These are phyloP conservation scores for Exophiala oligosperma DNA, from an alignment of 2,329 filamentous ascomycete species.

Conservation along the genomic window DNA sequence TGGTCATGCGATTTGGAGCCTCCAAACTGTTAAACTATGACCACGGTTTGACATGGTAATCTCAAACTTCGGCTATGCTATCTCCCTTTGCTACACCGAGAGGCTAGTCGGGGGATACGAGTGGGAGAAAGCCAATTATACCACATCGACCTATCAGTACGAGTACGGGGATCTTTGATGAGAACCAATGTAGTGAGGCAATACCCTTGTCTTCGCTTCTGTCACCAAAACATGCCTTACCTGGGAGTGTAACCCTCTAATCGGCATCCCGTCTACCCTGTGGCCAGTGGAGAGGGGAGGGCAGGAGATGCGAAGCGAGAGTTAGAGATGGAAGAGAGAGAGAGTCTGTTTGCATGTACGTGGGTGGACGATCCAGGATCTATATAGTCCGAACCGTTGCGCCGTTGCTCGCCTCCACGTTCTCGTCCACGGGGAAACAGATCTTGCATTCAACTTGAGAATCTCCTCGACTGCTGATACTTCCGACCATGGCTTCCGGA, in stretches of 20 bases:
- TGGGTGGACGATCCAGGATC: too few species aligned
- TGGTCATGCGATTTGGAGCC: background rate
- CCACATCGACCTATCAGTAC: background rate
- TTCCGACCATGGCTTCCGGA: slow-evolving; percentile 15
- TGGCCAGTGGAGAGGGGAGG: background rate
- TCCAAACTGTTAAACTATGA: background rate
- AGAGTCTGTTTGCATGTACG: too few species aligned
- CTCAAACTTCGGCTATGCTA: slow-evolving; percentile 4
- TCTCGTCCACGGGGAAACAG: background rate
- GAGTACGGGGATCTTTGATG: background rate
- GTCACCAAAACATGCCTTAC: background rate
- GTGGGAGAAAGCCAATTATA: slow-evolving; percentile 1
- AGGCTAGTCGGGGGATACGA: slow-evolving; percentile 2
- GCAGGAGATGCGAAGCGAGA: too few species aligned
- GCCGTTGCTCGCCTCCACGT: background rate
- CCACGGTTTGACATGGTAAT: slow-evolving; percentile 11
- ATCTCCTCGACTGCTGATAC: background rate
- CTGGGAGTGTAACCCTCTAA: slow-evolving; percentile 1
- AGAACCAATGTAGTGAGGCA: background rate
- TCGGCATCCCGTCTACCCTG: background rate
- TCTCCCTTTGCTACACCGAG: background rate
- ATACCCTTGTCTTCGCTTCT: background rate
- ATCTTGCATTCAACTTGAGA: background rate
- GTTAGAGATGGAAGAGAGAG: too few species aligned
- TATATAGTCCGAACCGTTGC: background rate